Percentiles rank a stretch among this genome's conserved stretches.
phyloP scores from a whole-genome alignment of 2,329 filamentous ascomycete species.

The Beauveria pseudobassiana region DNA sequence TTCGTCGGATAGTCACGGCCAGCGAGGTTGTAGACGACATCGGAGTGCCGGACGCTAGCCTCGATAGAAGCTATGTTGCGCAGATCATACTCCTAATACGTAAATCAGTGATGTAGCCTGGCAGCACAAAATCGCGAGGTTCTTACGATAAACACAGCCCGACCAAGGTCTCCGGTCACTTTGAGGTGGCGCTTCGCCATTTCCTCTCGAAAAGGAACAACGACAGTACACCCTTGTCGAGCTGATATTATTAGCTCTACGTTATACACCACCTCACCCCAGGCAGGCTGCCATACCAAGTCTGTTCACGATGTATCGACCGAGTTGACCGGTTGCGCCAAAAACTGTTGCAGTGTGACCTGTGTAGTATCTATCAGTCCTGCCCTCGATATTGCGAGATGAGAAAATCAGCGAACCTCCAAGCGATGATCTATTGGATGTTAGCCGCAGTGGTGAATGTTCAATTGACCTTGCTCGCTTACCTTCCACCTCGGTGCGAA shows the following conservation, averaged over 20 bases:
- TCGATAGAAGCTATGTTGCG: conserved; percentile 93
- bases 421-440: conserved; percentile 62
- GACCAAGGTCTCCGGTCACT: conserved; percentile 87
- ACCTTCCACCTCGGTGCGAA: conserved; percentile 85
- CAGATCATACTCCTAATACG: conserved; percentile 76
- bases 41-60: conserved; percentile 91
- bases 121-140: not conserved
- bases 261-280: not conserved
- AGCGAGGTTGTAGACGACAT: conserved; percentile 94
- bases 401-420: conserved; percentile 55
- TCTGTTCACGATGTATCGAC: conserved; percentile 94
- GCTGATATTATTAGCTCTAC: conserved; percentile 43
- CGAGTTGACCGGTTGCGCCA: conserved; percentile 90
- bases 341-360: conserved; percentile 97
- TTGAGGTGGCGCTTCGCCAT: conserved; percentile 97
- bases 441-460: conserved; percentile 19
- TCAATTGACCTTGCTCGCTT: conserved; percentile 30
- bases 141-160: conserved; percentile 74
- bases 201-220: conserved; percentile 91
- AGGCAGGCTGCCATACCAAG: conserved; percentile 48
- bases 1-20: conserved; percentile 95
- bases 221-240: conserved; percentile 86
- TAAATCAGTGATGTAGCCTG: not conserved
- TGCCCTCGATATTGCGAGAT: conserved; percentile 12
- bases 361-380: conserved; percentile 31